Conservation (phyloP, 306 rosid species). For the Begonia peltatifolia region DNA sequence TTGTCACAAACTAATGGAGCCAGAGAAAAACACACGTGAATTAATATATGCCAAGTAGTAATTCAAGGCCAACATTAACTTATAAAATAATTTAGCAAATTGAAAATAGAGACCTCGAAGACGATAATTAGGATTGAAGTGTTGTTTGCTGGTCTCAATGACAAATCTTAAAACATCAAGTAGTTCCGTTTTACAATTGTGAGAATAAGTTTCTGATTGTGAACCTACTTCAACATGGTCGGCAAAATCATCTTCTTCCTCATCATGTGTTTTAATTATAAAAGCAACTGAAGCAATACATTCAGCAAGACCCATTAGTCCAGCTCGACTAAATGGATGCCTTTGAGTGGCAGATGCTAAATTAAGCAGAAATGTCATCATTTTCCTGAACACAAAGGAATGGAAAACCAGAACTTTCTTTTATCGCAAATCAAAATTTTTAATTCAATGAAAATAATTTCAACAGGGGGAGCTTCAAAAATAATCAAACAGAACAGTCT, state of each 20-base stretch:
- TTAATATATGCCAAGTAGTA: conserved; percentile 10
- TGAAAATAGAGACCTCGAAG: conserved; percentile 45
- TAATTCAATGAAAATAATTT: too few relatives aligned
- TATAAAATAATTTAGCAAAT: conserved; percentile 25
- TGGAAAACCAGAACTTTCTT: conserved; percentile 4
- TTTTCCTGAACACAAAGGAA: conserved; percentile 34
- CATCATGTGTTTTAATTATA: conserved; percentile 18
- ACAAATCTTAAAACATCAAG: conserved; percentile 67
- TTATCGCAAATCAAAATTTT: conserved; percentile 2
- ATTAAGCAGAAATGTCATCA: conserved; percentile 45
- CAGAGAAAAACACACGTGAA: conserved; percentile 13
- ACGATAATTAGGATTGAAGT: conserved; percentile 93
- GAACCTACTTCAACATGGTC: conserved; percentile 13
- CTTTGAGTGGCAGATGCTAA: conserved; percentile 58
- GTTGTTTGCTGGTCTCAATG: conserved; percentile 81
- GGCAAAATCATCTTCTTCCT: conserved; percentile 15
- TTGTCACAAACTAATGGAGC: conserved; percentile 61
- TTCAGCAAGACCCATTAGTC: conserved; percentile 77
- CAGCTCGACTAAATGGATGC: conserved; percentile 75
- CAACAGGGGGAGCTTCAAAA: too few relatives aligned
- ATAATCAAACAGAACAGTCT: too few relatives aligned
- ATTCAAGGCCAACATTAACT: conserved; percentile 11
- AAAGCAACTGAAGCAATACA: conserved; percentile 75
- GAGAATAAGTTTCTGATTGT: conserved; percentile 21
- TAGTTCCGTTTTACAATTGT: conserved; percentile 26